A percentile compares a stretch with the other conserved stretches of the same genome.
Conservation (phyloP, 331 rosid species). For the Saraca asoca region DNA sequence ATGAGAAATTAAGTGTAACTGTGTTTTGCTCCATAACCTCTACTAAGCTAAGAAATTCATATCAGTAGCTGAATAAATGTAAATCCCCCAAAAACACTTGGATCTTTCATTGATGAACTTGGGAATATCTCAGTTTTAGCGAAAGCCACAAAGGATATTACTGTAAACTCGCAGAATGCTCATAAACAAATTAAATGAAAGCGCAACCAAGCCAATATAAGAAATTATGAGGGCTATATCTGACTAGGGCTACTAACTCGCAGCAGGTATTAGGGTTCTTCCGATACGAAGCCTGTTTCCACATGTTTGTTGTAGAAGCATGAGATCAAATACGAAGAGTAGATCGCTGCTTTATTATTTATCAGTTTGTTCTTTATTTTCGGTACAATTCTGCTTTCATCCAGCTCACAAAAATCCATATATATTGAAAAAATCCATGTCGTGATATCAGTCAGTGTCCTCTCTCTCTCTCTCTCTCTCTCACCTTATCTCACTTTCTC, state of each 20-base stretch:
- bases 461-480: slow-evolving; percentile 30
- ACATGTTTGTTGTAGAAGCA: too few species aligned
- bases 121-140: too few species aligned
- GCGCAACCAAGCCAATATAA: not conserved
- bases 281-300: not conserved
- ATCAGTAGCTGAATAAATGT: slow-evolving; percentile 5
- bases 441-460: slow-evolving; percentile 16
- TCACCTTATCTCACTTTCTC: slow-evolving; percentile 13
- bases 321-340: too few species aligned
- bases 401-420: slow-evolving; percentile 17
- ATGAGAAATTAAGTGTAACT: slow-evolving; percentile 31
- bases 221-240: slow-evolving; percentile 29
- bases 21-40: slow-evolving; percentile 39
- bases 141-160: too few species aligned
- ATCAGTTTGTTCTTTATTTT: slow-evolving; percentile 7
- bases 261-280: slow-evolving; percentile 59
- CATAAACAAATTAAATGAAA: not conserved
- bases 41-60: slow-evolving; percentile 5
- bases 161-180: slow-evolving; percentile 1
- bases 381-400: slow-evolving; percentile 1
- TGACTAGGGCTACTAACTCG: slow-evolving; percentile 34
- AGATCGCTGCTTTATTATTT: slow-evolving; percentile 1
- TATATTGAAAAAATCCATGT: slow-evolving; percentile 17
- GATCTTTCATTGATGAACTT: slow-evolving; percentile 31
- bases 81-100: slow-evolving; percentile 27